phyloP scores from a whole-genome alignment of 192 early-diverging fungal genomes.

The Coemansia sp. region DNA sequence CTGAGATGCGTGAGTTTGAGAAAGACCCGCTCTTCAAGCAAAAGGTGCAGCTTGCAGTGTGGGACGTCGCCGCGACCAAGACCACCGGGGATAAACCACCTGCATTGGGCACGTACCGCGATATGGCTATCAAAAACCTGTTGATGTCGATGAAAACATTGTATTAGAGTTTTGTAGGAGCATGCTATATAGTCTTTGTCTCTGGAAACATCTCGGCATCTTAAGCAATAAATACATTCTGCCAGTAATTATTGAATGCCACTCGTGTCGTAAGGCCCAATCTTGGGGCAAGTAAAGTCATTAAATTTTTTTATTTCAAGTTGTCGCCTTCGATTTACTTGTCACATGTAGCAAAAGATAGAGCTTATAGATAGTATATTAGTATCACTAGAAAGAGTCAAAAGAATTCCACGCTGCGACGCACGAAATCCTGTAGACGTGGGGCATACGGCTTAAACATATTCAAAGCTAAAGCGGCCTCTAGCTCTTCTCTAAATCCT shows the following conservation, averaged over 20 bases:
- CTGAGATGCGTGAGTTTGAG: constrained; percentile 58
- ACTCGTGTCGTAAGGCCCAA: neutral
- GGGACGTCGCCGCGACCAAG: constrained; percentile 61
- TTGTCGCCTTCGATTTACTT: neutral
- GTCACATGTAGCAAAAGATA: neutral
- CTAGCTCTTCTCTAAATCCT: neutral
- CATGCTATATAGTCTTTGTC: no score
- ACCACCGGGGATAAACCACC: constrained; percentile 51
- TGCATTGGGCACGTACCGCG: constrained; percentile 49
- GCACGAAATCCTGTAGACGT: neutral
- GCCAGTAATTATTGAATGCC: neutral
- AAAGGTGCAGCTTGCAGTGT: constrained; percentile 61
- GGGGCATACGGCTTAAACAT: neutral
- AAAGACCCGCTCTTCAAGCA: constrained; percentile 56
- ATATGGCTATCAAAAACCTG: constrained; percentile 52
- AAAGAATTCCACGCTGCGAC: neutral
- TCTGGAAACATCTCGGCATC: no score
- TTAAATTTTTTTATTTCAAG: no score
- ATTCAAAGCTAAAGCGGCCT: neutral
- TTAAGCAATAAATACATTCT: neutral
- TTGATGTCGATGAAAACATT: no score
- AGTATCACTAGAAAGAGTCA: neutral
- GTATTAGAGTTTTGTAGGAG: no score
- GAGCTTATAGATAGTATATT: neutral
- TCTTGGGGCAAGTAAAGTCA: neutral